A percentile compares a stretch with the other conserved stretches of the same genome.
These are phyloP conservation scores for Leptographium lundbergii DNA, from an alignment of 2,329 filamentous ascomycete species.

Conservation along the genomic window DNA sequence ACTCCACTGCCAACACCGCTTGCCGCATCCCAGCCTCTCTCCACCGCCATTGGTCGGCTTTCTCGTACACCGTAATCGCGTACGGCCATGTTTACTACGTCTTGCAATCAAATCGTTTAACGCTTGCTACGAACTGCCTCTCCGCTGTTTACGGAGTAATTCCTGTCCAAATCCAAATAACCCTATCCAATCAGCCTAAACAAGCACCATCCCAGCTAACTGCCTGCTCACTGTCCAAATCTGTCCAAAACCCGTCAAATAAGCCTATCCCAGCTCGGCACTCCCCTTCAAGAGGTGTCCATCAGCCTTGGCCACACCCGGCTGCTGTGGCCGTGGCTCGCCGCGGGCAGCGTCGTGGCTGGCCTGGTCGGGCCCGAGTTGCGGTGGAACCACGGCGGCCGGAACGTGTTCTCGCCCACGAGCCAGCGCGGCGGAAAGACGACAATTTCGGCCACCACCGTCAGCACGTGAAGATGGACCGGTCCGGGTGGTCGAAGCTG, in stretches of 20 bases:
- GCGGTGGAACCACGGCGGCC: conserved; percentile 60
- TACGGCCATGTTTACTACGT: too few relatives aligned
- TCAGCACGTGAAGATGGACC: conserved; percentile 65
- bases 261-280: background rate
- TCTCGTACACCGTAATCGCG: too few relatives aligned
- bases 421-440: conserved; percentile 63
- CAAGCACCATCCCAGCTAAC: too few relatives aligned
- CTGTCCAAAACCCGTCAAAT: too few relatives aligned
- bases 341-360: conserved; percentile 44
- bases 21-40: too few relatives aligned
- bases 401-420: conserved; percentile 56
- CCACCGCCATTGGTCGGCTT: too few relatives aligned
- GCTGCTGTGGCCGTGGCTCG: conserved; percentile 32
- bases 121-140: too few relatives aligned
- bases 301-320: conserved; percentile 14
- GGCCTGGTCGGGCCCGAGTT: conserved; percentile 51
- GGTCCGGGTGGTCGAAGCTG: conserved; percentile 67
- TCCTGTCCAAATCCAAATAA: background rate
- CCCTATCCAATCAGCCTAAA: too few relatives aligned
- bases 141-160: too few relatives aligned
- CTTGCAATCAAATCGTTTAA: too few relatives aligned
- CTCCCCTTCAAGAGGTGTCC: conserved; percentile 4
- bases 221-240: too few relatives aligned
- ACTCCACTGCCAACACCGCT: background rate
- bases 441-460: conserved; percentile 58